phyloP scores from a whole-genome alignment of 2,329 filamentous ascomycete species.

The Fusarium ramigenum region DNA sequence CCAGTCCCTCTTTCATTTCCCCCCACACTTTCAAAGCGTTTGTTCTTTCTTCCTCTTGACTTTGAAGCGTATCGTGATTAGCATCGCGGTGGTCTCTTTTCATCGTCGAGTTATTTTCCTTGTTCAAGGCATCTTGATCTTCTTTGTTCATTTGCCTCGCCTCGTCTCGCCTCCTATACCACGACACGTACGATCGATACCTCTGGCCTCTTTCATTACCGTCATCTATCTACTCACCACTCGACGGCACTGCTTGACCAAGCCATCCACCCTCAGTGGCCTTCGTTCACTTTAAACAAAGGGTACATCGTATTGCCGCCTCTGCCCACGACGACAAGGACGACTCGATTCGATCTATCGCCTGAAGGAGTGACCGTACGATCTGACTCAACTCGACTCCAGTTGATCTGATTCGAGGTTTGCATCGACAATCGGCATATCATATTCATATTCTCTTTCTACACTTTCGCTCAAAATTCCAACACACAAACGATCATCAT shows the following conservation, averaged over 20 bases:
- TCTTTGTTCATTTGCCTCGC: not conserved
- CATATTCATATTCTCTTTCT: slow-evolving; percentile 4
- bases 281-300: not conserved
- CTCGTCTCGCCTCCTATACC: not conserved
- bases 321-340: slow-evolving; percentile 3
- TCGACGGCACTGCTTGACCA: slow-evolving; percentile 21
- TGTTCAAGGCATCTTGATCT: not conserved
- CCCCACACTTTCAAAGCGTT: slow-evolving; percentile 43
- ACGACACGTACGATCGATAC: slow-evolving; percentile 20
- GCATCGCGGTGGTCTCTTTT: slow-evolving; percentile 18
- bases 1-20: slow-evolving; percentile 52
- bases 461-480: slow-evolving; percentile 22
- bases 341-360: slow-evolving; percentile 1
- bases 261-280: not conserved
- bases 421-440: not conserved
- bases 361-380: not conserved
- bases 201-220: not conserved
- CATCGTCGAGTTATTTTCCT: slow-evolving; percentile 27
- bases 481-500: slow-evolving; percentile 37
- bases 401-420: slow-evolving; percentile 41
- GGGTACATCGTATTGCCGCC: not conserved
- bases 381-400: slow-evolving; percentile 26
- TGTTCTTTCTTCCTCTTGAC: slow-evolving; percentile 27
- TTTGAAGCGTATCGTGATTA: slow-evolving; percentile 30
- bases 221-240: slow-evolving; percentile 1